Conservation (phyloP, 2,329 filamentous ascomycete species). For the Lithohypha guttulata region DNA sequence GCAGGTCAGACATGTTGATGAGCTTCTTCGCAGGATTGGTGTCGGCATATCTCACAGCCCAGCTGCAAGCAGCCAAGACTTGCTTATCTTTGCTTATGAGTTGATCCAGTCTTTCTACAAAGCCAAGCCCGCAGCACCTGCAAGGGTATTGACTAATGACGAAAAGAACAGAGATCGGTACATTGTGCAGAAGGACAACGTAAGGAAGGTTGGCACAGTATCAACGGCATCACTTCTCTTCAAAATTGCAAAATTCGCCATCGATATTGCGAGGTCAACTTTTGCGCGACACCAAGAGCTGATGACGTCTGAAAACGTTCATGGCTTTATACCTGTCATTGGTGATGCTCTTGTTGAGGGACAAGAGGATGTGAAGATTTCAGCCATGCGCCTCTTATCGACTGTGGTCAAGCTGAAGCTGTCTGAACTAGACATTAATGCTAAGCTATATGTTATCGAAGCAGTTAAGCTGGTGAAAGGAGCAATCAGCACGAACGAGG, state of each 20-base stretch:
- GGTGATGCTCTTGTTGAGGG: constrained; percentile 74
- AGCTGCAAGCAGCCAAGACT: constrained; percentile 64
- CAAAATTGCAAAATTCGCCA: constrained; percentile 77
- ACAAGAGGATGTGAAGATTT: constrained; percentile 87
- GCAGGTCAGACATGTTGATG: constrained; percentile 81
- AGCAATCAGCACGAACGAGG: constrained; percentile 66
- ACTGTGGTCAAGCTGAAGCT: constrained; percentile 79
- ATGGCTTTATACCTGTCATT: constrained; percentile 77
- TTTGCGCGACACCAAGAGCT: constrained; percentile 75
- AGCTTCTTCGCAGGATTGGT: constrained; percentile 71
- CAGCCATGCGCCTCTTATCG: constrained; percentile 73
- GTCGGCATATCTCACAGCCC: constrained; percentile 74
- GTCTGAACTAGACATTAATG: constrained; percentile 55
- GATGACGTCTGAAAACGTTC: constrained; percentile 65
- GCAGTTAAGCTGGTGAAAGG: constrained; percentile 70
- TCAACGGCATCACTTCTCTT: constrained; percentile 53
- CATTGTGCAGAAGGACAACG: constrained; percentile 64
- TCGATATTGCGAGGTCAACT: constrained; percentile 78
- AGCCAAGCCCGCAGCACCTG: constrained; percentile 39
- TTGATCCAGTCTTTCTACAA: constrained; percentile 79
- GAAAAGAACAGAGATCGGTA: constrained; percentile 60
- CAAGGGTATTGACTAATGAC: constrained; percentile 34
- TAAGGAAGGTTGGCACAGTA: constrained; percentile 46
- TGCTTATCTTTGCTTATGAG: constrained; percentile 91
- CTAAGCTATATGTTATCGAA: constrained; percentile 71